phyloP scores from a whole-genome alignment of 1,284 basidiomycete genomes.

The Apiotrichum sp. region DNA sequence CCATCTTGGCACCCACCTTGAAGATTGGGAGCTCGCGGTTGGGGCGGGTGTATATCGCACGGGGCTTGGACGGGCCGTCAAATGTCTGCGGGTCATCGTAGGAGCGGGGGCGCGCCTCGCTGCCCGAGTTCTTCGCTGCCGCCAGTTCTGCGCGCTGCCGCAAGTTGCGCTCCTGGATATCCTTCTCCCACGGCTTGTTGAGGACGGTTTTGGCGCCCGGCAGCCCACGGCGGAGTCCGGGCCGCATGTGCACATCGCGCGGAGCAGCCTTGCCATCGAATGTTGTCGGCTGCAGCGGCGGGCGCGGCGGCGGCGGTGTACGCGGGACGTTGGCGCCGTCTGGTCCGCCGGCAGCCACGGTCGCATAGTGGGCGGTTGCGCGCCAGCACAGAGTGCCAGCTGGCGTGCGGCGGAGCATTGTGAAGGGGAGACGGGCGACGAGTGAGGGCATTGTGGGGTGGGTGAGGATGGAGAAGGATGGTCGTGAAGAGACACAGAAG shows the following conservation, averaged over 20 bases:
- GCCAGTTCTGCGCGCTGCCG: background rate
- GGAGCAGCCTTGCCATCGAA: slow-evolving; percentile 33
- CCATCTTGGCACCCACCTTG: slow-evolving; percentile 24
- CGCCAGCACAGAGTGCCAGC: background rate
- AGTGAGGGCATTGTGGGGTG: background rate
- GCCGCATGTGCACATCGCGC: slow-evolving; percentile 29
- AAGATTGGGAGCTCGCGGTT: slow-evolving; percentile 28
- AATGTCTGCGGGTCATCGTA: slow-evolving; percentile 12
- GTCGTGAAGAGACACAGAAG: no score
- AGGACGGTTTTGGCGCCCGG: slow-evolving; percentile 12
- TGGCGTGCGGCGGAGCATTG: slow-evolving; percentile 1
- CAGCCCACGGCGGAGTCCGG: slow-evolving; percentile 28
- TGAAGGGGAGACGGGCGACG: background rate
- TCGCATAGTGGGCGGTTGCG: background rate
- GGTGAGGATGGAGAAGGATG: no score
- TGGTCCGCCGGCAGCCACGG: slow-evolving; percentile 2
- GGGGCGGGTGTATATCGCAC: slow-evolving; percentile 14
- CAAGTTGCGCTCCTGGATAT: background rate
- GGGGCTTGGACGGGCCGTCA: slow-evolving; percentile 9
- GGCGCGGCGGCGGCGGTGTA: slow-evolving; percentile 7
- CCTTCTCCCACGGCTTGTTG: slow-evolving; percentile 14
- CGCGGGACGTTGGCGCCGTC: background rate
- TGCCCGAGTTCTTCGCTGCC: background rate
- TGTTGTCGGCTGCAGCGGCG: slow-evolving; percentile 21
- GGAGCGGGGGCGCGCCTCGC: background rate